phyloP scores from a whole-genome alignment of 2,329 filamentous ascomycete genomes.

The Pyricularia sp. region DNA sequence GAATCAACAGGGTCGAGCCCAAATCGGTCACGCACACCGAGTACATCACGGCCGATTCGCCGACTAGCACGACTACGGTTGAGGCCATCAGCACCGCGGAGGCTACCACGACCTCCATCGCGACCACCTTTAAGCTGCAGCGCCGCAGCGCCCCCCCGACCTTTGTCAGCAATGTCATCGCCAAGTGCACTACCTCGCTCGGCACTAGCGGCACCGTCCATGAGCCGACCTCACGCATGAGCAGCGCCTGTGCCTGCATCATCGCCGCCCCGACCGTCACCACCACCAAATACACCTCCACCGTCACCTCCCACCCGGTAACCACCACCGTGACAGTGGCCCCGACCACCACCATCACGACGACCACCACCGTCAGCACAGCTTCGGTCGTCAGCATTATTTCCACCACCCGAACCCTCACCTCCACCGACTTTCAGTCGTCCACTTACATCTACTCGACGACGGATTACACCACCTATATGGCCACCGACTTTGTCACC shows the following conservation, averaged over 20 bases:
- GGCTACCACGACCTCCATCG: background rate
- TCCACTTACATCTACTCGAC: background rate
- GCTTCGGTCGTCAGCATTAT: background rate
- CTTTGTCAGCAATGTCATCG: background rate
- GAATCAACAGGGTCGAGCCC: background rate
- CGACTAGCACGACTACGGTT: background rate
- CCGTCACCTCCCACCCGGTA: background rate
- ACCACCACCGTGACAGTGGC: background rate
- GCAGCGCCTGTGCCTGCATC: conserved; percentile 19
- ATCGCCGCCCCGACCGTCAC: conserved; percentile 9
- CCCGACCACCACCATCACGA: background rate
- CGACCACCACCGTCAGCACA: background rate
- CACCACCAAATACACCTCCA: conserved; percentile 7
- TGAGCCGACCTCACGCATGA: conserved; percentile 9
- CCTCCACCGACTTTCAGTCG: background rate
- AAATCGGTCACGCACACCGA: background rate
- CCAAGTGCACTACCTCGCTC: background rate
- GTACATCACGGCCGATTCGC: background rate
- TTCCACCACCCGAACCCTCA: background rate
- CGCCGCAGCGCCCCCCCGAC: background rate
- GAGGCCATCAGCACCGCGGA: background rate
- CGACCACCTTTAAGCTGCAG: background rate
- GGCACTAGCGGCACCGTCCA: background rate
- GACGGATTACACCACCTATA: background rate
- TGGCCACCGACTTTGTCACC: background rate